Evolutionary conservation across 129 eudicot genomes (phyloP), one percentile per base, ranked within the genome.

Genomic region (Helianthus tuberosus): DNA sequence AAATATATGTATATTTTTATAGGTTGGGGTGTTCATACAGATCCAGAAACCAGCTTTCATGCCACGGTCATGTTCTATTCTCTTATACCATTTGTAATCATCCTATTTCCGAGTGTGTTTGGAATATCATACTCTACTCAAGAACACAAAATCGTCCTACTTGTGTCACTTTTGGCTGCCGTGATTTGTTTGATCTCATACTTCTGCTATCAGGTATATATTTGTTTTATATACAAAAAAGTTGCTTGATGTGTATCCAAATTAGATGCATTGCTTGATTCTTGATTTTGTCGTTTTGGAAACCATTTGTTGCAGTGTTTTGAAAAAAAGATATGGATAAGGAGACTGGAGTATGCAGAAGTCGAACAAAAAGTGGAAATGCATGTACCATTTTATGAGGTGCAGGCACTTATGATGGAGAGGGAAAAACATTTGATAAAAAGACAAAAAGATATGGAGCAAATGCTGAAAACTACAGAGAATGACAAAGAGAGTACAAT

Each of bases 1-100:
- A 25, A 25, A 17, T 43, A 23, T 25, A 9, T 38, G 47, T 44
- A 47, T 11, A 6, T 4, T 68, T 49, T 68, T 57, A 41, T 77
- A 90, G 96, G 85, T 72, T 80, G 39, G 38, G 90, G 91, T 63
- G 77, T 85, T 14, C 57, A 73, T 47, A 87, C 91, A 2, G 93
- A 87, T 79, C 11, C 6, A 27, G 84, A 79, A 80, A 87, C 96
- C 6, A 66, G 82, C 35, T 76, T 63, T 71, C 84, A 87, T 14
- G 86, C 96, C 76, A 70, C 76, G 44, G 79, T 90, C 67, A 87
- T 87, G 96, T 77, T 75, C 69, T 69, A 81, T 51, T 90, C 93
- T 16, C 84, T 85, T 46, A 70, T 90, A 49, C 93, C 93, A 2
- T 85, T 90, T 43, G 50, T 83, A 15, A 70, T 87, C 73, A 80